Evolutionary conservation across 2,329 filamentous ascomycete species (phyloP), one percentile per base, ranked within the genome.

Genomic region (Stagonosporopsis cucurbitacearum): DNA sequence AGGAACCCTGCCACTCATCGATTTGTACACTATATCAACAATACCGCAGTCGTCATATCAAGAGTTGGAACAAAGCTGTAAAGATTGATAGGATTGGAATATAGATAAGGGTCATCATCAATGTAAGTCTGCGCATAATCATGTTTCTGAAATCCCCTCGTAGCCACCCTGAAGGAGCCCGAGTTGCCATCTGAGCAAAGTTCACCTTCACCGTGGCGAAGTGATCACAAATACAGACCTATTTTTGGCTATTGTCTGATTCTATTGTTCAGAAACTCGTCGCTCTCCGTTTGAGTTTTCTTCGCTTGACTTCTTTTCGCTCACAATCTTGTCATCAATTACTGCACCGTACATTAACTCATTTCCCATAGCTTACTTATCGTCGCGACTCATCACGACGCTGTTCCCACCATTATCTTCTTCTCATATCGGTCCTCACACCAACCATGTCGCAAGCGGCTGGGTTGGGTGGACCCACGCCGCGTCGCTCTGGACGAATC

Each of bases 401-500:
- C n/a, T 42, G 8, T 42, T 42, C 9, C 22, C 25, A 23, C 12
- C 22, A 19, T 42, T 28, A 19, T 17, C 2, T 19, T 20, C 26
- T 43, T 15, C 12, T 33, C 2, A 15, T 9, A 25, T 9, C 13
- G 4, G 2, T 25, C 8, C 40, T 20, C 36, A 50, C 26, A 37
- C 6, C 50, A 39, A 47, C n/a, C 49, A 72, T 71, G 69, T 66
- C 69, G 28, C 63, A 64, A 56, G 44, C 60, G 30, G 60, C 48
- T 20, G 67, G 64, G 15, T 48, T 52, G 19, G 66, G 60, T 39
- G 67, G 53, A 30, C 66, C 68, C 17, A 72, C 71, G 15, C 70
- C 72, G 13, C 69, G 71, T 40, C 69, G 69, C 30, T 75, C 73
- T 15, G 50, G 62, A 23, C 71, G 74, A 20, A 41, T 70, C 30